Conservation (phyloP, 2,329 filamentous ascomycete species). For the Amylocarpus encephaloides region DNA sequence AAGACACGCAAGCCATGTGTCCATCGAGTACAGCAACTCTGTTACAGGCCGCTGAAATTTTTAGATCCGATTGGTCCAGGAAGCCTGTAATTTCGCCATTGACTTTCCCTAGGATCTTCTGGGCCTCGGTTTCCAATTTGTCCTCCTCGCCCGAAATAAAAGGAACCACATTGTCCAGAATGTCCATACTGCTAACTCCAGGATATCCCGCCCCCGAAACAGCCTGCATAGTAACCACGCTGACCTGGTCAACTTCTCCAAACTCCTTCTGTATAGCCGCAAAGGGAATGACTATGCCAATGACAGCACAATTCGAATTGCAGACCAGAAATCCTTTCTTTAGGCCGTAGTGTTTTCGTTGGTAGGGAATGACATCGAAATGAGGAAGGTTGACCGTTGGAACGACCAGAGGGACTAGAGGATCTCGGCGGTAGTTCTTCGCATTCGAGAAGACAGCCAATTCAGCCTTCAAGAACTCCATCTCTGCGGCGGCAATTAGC, state of each 20-base stretch:
- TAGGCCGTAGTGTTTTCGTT: conserved; percentile 65
- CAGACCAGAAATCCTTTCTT: conserved; percentile 89
- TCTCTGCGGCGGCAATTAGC: conserved; percentile 50
- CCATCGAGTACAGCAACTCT: conserved; percentile 93
- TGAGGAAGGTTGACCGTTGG: conserved; percentile 91
- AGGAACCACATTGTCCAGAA: conserved; percentile 92
- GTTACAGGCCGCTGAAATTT: conserved; percentile 83
- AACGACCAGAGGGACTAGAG: conserved; percentile 85
- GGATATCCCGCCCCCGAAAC: conserved; percentile 90
- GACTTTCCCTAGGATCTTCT: conserved; percentile 82
- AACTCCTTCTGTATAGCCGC: conserved; percentile 83
- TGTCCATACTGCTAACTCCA: conserved; percentile 88
- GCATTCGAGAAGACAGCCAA: conserved; percentile 95
- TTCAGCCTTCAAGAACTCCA: conserved; percentile 82
- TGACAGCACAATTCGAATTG: conserved; percentile 97
- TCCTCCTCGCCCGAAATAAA: conserved; percentile 93
- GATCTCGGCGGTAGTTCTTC: conserved; percentile 91
- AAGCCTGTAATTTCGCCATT: conserved; percentile 69
- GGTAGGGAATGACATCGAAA: conserved; percentile 82
- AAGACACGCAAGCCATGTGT: conserved; percentile 88
- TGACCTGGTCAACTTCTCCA: conserved; percentile 68
- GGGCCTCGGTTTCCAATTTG: conserved; percentile 89
- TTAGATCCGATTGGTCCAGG: conserved; percentile 65
- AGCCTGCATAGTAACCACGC: conserved; percentile 90
- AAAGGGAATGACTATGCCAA: conserved; percentile 91